These are phyloP conservation scores for Prunella vulgaris DNA, from an alignment of 257 asterid species.

Conservation along the genomic window DNA sequence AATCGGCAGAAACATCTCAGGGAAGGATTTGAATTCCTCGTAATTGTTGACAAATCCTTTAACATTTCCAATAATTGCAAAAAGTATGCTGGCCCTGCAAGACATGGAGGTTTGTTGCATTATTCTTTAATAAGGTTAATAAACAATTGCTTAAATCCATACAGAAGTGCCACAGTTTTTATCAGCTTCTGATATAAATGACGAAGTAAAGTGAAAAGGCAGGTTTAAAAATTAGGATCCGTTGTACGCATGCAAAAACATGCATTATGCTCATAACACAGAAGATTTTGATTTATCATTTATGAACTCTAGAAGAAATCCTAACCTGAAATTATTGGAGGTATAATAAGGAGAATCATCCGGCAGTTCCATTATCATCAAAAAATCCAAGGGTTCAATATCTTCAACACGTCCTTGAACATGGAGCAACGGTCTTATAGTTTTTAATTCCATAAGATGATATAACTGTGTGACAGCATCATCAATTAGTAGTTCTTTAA, in stretches of 20 bases:
- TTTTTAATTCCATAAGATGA: conserved; percentile 75
- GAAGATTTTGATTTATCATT: background rate
- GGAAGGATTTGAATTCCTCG: conserved; percentile 61
- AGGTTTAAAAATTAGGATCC: background rate
- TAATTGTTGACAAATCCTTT: conserved; percentile 55
- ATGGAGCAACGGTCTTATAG: conserved; percentile 54
- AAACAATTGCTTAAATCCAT: background rate
- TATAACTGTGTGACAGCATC: conserved; percentile 49
- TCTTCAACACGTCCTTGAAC: conserved; percentile 44
- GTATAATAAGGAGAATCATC: conserved; percentile 72
- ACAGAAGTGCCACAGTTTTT: background rate
- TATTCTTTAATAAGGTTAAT: background rate
- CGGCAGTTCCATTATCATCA: conserved; percentile 56
- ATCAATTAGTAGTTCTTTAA: background rate
- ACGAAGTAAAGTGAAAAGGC: background rate
- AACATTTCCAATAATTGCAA: conserved; percentile 54
- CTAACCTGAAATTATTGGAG: conserved; percentile 68
- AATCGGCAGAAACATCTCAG: conserved; percentile 77
- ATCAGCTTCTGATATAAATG: background rate
- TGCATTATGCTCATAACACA: background rate
- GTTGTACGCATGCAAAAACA: background rate
- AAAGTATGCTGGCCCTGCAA: conserved; percentile 68
- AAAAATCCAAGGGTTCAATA: conserved; percentile 54
- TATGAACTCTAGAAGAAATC: background rate
- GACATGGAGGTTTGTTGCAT: background rate